These are phyloP conservation scores for Saccharum spontaneum DNA, from an alignment of 176 grass and related monocot genomes.

Conservation along the genomic window DNA sequence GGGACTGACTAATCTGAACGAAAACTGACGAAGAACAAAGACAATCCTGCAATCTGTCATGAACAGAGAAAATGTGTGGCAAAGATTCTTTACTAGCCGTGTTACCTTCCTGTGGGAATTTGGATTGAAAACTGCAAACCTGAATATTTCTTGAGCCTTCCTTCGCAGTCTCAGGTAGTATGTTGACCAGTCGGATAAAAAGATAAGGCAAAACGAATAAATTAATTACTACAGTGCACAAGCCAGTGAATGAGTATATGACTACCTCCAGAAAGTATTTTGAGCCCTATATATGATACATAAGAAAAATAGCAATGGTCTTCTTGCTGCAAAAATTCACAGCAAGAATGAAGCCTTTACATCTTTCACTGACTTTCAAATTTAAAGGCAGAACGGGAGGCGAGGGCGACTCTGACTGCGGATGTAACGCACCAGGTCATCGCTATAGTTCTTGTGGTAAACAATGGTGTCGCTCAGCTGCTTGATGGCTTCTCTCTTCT, in stretches of 20 bases:
- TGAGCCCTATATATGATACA: slow-evolving; percentile 26
- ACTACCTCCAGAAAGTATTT: not conserved
- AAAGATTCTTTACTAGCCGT: not conserved
- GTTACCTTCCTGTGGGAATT: not conserved
- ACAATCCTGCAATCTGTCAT: not conserved
- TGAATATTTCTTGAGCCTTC: not conserved
- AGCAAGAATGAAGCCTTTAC: slow-evolving; percentile 21
- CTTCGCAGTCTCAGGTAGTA: not conserved
- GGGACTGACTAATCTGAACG: not conserved
- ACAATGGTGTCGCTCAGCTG: slow-evolving; percentile 69
- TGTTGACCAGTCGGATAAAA: not conserved
- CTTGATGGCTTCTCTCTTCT: slow-evolving; percentile 95
- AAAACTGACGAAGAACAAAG: not conserved
- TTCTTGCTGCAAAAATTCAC: not conserved
- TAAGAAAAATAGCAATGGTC: not conserved
- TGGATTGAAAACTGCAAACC: not conserved
- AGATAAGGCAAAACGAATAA: not conserved
- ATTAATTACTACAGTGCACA: slow-evolving; percentile 8
- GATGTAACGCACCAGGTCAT: slow-evolving; percentile 49
- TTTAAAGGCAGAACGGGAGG: slow-evolving; percentile 54
- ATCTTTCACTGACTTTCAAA: slow-evolving; percentile 9
- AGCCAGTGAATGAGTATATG: slow-evolving; percentile 2
- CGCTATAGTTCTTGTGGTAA: slow-evolving; percentile 76
- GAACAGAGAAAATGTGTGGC: not conserved
- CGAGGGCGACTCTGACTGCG: slow-evolving; percentile 39